Conservation (phyloP, 208 protist genomes). For the Crithidia sp. region DNA sequence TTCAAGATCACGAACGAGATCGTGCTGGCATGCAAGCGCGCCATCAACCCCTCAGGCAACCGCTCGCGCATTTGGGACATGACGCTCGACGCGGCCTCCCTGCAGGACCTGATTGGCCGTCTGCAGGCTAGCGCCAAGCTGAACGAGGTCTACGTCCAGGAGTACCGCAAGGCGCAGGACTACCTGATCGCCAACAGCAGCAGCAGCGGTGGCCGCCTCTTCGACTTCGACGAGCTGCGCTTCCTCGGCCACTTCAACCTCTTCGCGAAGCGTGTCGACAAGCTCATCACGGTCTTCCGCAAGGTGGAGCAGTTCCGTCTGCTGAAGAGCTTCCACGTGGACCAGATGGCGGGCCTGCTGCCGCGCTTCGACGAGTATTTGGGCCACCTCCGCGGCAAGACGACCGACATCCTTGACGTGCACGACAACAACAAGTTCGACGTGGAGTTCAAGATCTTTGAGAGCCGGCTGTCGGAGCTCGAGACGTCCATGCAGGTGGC, state of each 20-base stretch:
- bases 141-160: slow-evolving; percentile 93
- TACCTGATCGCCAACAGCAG: slow-evolving; percentile 73
- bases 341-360: slow-evolving; percentile 94
- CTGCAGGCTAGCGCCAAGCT: slow-evolving; percentile 92
- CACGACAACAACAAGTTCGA: slow-evolving; percentile 96
- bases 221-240: slow-evolving; percentile 94
- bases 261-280: slow-evolving; percentile 97
- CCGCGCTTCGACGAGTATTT: slow-evolving; percentile 94
- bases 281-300: slow-evolving; percentile 96
- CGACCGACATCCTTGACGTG: slow-evolving; percentile 95
- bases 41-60: slow-evolving; percentile 90
- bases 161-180: slow-evolving; percentile 93
- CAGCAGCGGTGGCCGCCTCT: slow-evolving; percentile 65
- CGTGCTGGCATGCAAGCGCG: slow-evolving; percentile 93
- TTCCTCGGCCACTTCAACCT: slow-evolving; percentile 98
- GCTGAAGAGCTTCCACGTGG: slow-evolving; percentile 93
- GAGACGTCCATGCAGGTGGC: slow-evolving; percentile 95
- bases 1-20: slow-evolving; percentile 98
- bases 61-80: slow-evolving; percentile 93
- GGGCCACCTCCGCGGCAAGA: slow-evolving; percentile 91
- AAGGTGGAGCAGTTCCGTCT: slow-evolving; percentile 97
- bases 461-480: slow-evolving; percentile 92
- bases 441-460: slow-evolving; percentile 96
- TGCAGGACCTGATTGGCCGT: slow-evolving; percentile 78
- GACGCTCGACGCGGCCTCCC: slow-evolving; percentile 71